Conservation (phyloP, 2,329 filamentous ascomycete genomes). For the Epichloe uncinata region DNA sequence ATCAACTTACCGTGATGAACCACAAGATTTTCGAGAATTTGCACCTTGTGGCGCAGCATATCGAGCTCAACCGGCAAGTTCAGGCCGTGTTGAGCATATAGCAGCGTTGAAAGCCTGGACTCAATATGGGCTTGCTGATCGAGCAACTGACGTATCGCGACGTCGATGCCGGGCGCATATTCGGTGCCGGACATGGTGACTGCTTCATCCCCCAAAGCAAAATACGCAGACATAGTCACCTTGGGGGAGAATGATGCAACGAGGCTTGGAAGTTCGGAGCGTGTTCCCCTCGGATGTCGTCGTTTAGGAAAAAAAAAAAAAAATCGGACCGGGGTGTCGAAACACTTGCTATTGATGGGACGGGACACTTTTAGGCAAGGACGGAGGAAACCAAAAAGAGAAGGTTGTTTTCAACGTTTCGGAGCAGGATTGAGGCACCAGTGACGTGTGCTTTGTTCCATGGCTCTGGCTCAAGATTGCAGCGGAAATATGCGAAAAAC, state of each 20-base stretch:
- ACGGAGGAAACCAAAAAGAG: neutral
- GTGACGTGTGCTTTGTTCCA: conserved; percentile 4
- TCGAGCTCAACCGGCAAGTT: conserved; percentile 36
- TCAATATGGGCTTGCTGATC: conserved; percentile 41
- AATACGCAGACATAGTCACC: conserved; percentile 2
- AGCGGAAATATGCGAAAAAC: conserved; percentile 1
- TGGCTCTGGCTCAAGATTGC: conserved; percentile 5
- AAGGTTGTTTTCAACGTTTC: conserved; percentile 1
- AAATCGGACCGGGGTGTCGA: neutral
- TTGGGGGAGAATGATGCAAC: neutral
- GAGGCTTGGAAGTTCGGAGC: neutral
- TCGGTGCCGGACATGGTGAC: conserved; percentile 7
- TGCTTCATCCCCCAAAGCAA: conserved; percentile 3
- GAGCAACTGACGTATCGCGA: conserved; percentile 26
- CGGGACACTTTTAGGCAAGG: neutral
- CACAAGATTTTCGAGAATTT: conserved; percentile 33
- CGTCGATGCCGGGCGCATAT: conserved; percentile 14
- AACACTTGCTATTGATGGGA: neutral
- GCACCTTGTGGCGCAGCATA: conserved; percentile 43
- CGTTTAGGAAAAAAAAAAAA: neutral
- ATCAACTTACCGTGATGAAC: conserved; percentile 32
- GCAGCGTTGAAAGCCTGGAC: conserved; percentile 33
- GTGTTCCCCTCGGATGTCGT: neutral
- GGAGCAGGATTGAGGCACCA: conserved; percentile 1
- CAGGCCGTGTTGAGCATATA: conserved; percentile 33